These are phyloP conservation scores for Lactifluus volemus DNA, from an alignment of 768 basidiomycete genomes.

Conservation along the genomic window DNA sequence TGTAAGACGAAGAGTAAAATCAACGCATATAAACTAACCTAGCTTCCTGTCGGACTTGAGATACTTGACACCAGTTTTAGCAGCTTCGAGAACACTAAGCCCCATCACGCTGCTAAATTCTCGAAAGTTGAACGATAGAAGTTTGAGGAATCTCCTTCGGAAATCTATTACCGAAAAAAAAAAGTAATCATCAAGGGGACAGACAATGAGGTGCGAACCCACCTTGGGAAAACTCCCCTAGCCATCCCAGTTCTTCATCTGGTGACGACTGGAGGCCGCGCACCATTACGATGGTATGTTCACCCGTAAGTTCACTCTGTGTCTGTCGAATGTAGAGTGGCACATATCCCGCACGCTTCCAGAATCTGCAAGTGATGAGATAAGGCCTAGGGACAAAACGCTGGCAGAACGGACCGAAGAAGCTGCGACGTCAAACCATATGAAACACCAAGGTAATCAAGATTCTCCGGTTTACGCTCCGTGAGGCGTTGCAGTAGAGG, in stretches of 20 bases:
- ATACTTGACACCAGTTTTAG: conserved; percentile 50
- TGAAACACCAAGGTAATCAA: conserved; percentile 95
- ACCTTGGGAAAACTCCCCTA: conserved; percentile 86
- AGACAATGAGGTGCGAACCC: conserved; percentile 13
- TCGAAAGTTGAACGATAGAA: conserved; percentile 91
- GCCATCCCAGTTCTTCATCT: conserved; percentile 65
- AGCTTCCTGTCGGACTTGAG: conserved; percentile 32
- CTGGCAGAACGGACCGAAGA: conserved; percentile 42
- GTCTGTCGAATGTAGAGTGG: conserved; percentile 94
- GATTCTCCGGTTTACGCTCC: conserved; percentile 78
- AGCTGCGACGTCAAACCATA: conserved; percentile 88
- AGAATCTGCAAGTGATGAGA: conserved; percentile 48
- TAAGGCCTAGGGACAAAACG: not conserved
- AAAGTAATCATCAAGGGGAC: not conserved
- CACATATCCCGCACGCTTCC: conserved; percentile 89
- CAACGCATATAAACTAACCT: conserved; percentile 25
- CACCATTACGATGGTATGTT: conserved; percentile 95
- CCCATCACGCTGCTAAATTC: conserved; percentile 87
- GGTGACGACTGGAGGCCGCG: conserved; percentile 65
- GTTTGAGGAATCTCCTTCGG: conserved; percentile 75
- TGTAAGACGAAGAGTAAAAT: conserved; percentile 20
- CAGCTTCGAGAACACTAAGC: conserved; percentile 82
- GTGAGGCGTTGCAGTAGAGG: conserved; percentile 85
- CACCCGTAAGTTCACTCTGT: conserved; percentile 89
- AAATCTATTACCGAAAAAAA: conserved; percentile 55